Evolutionary conservation across 495 filamentous ascomycete genomes (phyloP).

Genomic region (Xylaria grammica): DNA sequence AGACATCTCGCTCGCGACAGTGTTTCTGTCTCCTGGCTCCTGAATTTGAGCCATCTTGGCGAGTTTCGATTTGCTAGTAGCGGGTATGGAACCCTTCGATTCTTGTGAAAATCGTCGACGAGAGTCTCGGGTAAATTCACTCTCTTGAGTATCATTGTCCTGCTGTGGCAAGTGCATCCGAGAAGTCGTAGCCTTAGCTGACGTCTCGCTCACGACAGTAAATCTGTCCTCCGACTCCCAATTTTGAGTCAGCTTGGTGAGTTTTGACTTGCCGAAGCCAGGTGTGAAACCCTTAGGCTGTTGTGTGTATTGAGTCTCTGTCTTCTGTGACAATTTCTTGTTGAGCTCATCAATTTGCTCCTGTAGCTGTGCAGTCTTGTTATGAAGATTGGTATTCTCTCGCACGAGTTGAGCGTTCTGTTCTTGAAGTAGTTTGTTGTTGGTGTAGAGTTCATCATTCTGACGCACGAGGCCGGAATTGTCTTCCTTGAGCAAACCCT

Average conservation of each 20-base stretch:
- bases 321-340: slow-evolving; percentile 33
- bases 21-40: slow-evolving; percentile 39
- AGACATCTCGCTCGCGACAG: slow-evolving; percentile 32
- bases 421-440: slow-evolving; percentile 51
- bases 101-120: slow-evolving; percentile 33
- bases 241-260: slow-evolving; percentile 42
- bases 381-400: slow-evolving; percentile 38
- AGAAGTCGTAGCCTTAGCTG: slow-evolving; percentile 34
- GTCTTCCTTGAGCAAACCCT: slow-evolving; percentile 44
- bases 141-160: slow-evolving; percentile 48
- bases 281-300: slow-evolving; percentile 38
- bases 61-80: slow-evolving; percentile 37
- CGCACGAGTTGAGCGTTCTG: slow-evolving; percentile 43
- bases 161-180: slow-evolving; percentile 40
- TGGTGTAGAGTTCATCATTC: slow-evolving; percentile 52
- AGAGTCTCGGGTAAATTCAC: slow-evolving; percentile 43
- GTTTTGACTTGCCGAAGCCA: slow-evolving; percentile 37
- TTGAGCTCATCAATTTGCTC: slow-evolving; percentile 44
- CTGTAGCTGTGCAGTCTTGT: slow-evolving; percentile 43
- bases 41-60: slow-evolving; percentile 43
- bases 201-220: slow-evolving; percentile 28
- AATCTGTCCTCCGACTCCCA: slow-evolving; percentile 41
- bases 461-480: slow-evolving; percentile 50
- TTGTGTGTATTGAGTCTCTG: slow-evolving; percentile 28
- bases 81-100: slow-evolving; percentile 41